A percentile compares a stretch with the other conserved stretches of the same genome.
phyloP scores from a whole-genome alignment of 176 grass and related monocot species.

The Oryza australiensis region DNA sequence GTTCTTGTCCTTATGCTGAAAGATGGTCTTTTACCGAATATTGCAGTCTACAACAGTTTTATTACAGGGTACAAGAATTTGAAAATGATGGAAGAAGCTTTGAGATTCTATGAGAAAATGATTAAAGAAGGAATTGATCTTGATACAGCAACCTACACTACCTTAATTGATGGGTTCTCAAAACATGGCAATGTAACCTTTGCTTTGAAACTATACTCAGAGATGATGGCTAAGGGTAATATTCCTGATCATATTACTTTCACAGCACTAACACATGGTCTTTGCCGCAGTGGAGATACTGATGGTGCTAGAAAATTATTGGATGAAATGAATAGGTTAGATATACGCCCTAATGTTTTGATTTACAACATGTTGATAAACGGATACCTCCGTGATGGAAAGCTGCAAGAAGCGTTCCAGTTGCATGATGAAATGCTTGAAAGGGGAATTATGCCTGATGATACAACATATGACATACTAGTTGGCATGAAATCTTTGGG shows the following conservation, averaged over 20 bases:
- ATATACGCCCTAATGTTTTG: slow-evolving; percentile 54
- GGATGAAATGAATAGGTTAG: slow-evolving; percentile 69
- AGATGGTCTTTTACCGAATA: slow-evolving; percentile 60
- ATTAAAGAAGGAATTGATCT: slow-evolving; percentile 53
- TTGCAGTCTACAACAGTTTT: slow-evolving; percentile 67
- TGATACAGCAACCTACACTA: slow-evolving; percentile 70
- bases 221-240: slow-evolving; percentile 68
- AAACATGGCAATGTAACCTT: slow-evolving; percentile 64
- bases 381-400: slow-evolving; percentile 53
- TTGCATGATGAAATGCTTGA: slow-evolving; percentile 89
- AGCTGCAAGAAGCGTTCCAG: slow-evolving; percentile 72
- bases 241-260: slow-evolving; percentile 78
- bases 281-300: slow-evolving; percentile 66
- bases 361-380: slow-evolving; percentile 92
- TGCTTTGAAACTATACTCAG: slow-evolving; percentile 66
- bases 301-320: slow-evolving; percentile 71
- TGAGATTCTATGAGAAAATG: slow-evolving; percentile 62
- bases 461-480: slow-evolving; percentile 66
- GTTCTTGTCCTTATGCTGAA: slow-evolving; percentile 62
- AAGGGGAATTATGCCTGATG: slow-evolving; percentile 62
- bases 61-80: slow-evolving; percentile 76
- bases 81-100: slow-evolving; percentile 64
- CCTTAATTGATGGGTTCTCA: slow-evolving; percentile 79
- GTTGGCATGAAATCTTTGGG: slow-evolving; percentile 37
- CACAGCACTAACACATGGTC: slow-evolving; percentile 62